Evolutionary conservation across 306 rosid genomes (phyloP), one percentile per base, ranked within the genome.

Genomic region (Delonix regia): DNA sequence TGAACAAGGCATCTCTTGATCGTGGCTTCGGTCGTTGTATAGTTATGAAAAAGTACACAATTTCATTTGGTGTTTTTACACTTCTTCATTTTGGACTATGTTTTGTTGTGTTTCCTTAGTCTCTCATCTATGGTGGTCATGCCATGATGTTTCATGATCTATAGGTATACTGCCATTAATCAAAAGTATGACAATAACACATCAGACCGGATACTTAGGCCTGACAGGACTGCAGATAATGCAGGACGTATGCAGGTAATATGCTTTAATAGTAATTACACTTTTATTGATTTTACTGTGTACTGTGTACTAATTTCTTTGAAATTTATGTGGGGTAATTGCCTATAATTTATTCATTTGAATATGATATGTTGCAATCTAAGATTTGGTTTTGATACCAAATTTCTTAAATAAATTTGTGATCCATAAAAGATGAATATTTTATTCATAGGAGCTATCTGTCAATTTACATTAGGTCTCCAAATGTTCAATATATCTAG

Each of bases 21-120:
- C 97, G 97, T 39, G 99, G 99, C n/a, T 94, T 94, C 90, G 99
- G 99, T 60, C 99, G 99, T 68, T 94, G 99, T 79, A 94, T 94
- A 56, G 94, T 90, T 79, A 89, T 90, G 94, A 94, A 94, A 79
- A 92, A 86, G 94, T 89, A 83, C 25, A 53, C 71, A 82, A 79
- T 56, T 72, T 39, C 53, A 49, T 52, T 36, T 81, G 10, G 61
- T 74, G 61, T 83, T 83, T 73, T 75, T 75, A 39, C 53, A 65
- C 55, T 79, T 77, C 41, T 77, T 24, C 73, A 71, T 78, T 73
- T 66, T 12, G n/a, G 24, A 42, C 71, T 19, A 15, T 75, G 71
- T 78, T 75, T 71, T 70, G 27, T 30, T 3, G 15, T 39, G 10
- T 5, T 16, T 66, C 71, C 5, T 66, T 6, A 19, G 7, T 15